Percentiles rank a stretch among this genome's conserved stretches.
These are phyloP conservation scores for Dryadomyces quercivorus DNA, from an alignment of 2,329 filamentous ascomycete genomes.

Conservation along the genomic window DNA sequence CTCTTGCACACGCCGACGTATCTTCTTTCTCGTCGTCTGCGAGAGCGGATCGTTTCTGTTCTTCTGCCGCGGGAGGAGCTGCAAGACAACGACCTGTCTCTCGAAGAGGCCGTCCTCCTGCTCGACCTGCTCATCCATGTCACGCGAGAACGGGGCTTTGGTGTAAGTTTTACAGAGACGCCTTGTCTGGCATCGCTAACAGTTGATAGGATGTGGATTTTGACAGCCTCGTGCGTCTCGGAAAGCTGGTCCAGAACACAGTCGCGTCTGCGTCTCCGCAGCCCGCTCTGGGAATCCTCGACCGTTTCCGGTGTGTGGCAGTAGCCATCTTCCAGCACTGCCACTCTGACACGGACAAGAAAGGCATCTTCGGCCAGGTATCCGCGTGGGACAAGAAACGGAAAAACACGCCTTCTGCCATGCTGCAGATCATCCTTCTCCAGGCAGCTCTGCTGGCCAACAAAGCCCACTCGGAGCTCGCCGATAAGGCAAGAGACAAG, in stretches of 20 bases:
- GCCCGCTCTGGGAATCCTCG: constrained; percentile 1
- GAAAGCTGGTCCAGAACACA: constrained; percentile 8
- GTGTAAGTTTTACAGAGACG: not conserved
- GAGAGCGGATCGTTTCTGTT: constrained; percentile 29
- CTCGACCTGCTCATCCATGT: constrained; percentile 35
- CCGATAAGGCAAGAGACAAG: not conserved
- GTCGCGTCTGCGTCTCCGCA: not conserved
- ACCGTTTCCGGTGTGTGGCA: constrained; percentile 4
- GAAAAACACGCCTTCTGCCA: not conserved
- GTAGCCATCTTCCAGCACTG: not conserved
- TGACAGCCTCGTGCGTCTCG: constrained; percentile 21
- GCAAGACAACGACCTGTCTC: not conserved
- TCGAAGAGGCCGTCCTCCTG: constrained; percentile 21
- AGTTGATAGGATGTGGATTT: constrained; percentile 25
- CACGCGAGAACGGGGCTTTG: constrained; percentile 36
- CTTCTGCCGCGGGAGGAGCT: constrained; percentile 15
- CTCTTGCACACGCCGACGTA: constrained; percentile 25
- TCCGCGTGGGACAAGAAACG: not conserved
- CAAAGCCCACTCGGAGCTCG: not conserved
- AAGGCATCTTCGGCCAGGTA: not conserved
- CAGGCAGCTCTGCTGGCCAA: not conserved
- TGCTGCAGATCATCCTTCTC: not conserved
- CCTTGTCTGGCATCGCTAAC: constrained; percentile 5
- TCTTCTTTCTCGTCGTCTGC: constrained; percentile 27
- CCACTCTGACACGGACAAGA: not conserved